These are phyloP conservation scores for Wickerhamiella shivajii DNA, from an alignment of 805 yeast species.

Conservation along the genomic window DNA sequence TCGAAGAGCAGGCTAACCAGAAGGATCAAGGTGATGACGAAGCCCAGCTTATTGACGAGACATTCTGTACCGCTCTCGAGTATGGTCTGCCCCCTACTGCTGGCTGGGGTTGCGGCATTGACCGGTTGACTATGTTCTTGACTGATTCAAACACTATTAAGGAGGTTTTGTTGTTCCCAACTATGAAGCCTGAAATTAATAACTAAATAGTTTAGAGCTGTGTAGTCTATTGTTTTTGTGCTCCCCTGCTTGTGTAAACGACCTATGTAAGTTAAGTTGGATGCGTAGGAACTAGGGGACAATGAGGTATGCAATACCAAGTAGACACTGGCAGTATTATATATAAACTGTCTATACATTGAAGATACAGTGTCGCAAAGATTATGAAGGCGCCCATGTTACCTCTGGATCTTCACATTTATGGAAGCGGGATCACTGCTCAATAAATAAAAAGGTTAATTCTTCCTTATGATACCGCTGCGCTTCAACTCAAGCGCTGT, in stretches of 20 bases:
- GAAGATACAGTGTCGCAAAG: no score
- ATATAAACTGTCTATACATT: no score
- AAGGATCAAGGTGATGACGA: constrained; percentile 98
- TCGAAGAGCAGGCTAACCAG: constrained; percentile 98
- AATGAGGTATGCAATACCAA: no score
- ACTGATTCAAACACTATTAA: constrained; percentile 92
- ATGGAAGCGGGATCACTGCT: no score
- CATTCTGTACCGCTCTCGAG: constrained; percentile 93
- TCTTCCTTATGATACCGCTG: constrained; percentile 32
- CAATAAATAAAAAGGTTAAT: constrained; percentile 15
- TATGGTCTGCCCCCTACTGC: constrained; percentile 99
- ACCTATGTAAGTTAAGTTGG: no score
- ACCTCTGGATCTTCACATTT: no score
- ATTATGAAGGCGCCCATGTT: no score
- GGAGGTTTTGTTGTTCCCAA: constrained; percentile 96
- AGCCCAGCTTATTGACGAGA: constrained; percentile 92
- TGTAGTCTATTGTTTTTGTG: no score
- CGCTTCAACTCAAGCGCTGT: constrained; percentile 78
- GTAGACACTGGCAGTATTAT: no score
- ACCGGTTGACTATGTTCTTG: constrained; percentile 94
- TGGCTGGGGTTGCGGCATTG: constrained; percentile 99
- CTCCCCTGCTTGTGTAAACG: no score
- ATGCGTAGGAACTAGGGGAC: no score
- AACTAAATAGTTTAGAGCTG: constrained; percentile 15
- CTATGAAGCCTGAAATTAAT: constrained; percentile 81